Percentiles rank a stretch among this genome's conserved stretches.
Evolutionary conservation across 1,284 basidiomycete genomes (phyloP).

Genomic region (Heliocybe sulcata): DNA sequence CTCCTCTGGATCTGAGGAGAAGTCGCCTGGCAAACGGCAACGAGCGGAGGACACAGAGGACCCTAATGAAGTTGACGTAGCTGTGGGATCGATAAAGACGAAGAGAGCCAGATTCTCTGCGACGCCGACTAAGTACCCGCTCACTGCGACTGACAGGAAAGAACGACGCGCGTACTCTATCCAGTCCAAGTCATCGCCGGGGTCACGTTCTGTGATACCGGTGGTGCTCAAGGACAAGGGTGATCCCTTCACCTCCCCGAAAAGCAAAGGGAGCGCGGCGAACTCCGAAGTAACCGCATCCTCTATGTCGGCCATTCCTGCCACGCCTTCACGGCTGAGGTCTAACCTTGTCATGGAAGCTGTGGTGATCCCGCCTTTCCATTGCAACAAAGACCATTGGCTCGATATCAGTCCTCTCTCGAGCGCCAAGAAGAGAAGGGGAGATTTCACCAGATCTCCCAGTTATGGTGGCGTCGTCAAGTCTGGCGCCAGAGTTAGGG

Average conservation of each 20-base stretch:
- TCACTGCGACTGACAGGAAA: background rate
- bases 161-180: background rate
- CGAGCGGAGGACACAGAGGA: background rate
- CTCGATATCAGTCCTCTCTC: conserved; percentile 10
- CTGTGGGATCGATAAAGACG: background rate
- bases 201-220: background rate
- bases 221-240: background rate
- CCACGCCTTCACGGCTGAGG: background rate
- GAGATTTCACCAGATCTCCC: background rate
- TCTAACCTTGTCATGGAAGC: conserved; percentile 41
- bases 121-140: background rate
- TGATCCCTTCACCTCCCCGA: background rate
- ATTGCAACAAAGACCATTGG: conserved; percentile 6
- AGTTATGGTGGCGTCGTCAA: background rate
- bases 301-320: background rate
- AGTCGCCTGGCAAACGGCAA: background rate
- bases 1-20: background rate
- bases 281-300: background rate
- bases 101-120: background rate
- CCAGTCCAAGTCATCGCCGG: background rate
- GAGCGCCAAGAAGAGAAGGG: conserved; percentile 14
- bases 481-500: background rate
- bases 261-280: background rate
- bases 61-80: background rate
- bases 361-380: conserved; percentile 38